A percentile compares a stretch with the other conserved stretches of the same genome.
Conservation (phyloP, 2,329 filamentous ascomycete genomes). For the Exophiala sp. region DNA sequence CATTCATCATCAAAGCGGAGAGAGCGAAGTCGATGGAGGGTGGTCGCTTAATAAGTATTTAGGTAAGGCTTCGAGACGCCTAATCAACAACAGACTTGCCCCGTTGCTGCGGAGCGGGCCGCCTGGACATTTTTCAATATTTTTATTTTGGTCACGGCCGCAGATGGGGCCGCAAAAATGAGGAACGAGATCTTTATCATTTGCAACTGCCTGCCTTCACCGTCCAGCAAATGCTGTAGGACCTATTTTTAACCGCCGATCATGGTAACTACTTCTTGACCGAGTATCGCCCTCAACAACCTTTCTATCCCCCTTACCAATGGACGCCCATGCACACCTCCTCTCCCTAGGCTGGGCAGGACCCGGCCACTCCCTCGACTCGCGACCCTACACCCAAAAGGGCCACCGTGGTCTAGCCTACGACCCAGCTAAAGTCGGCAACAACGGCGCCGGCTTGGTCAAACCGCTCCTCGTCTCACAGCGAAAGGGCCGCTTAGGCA, state of each 20-base stretch:
- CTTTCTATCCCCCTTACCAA: constrained; percentile 36
- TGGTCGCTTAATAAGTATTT: no score
- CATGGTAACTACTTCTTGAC: neutral
- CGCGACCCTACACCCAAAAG: constrained; percentile 40
- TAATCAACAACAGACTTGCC: neutral
- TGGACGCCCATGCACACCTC: constrained; percentile 83
- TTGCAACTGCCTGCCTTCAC: neutral
- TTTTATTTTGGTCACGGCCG: neutral
- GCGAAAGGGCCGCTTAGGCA: constrained; percentile 67
- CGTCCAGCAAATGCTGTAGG: no score
- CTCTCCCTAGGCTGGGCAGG: constrained; percentile 87
- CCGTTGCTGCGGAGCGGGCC: neutral
- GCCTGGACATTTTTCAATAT: neutral
- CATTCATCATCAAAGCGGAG: no score
- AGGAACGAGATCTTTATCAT: neutral
- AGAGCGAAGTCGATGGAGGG: no score
- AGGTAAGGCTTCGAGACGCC: no score
- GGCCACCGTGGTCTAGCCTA: constrained; percentile 40
- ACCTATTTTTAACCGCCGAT: no score
- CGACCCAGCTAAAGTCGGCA: constrained; percentile 24
- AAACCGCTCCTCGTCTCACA: constrained; percentile 83
- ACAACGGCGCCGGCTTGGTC: constrained; percentile 64
- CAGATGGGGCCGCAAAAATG: neutral
- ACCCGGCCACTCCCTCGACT: constrained; percentile 80
- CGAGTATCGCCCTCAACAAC: neutral